These are phyloP conservation scores for Cytospora piceicola DNA, from an alignment of 2,329 filamentous ascomycete species.

Conservation along the genomic window DNA sequence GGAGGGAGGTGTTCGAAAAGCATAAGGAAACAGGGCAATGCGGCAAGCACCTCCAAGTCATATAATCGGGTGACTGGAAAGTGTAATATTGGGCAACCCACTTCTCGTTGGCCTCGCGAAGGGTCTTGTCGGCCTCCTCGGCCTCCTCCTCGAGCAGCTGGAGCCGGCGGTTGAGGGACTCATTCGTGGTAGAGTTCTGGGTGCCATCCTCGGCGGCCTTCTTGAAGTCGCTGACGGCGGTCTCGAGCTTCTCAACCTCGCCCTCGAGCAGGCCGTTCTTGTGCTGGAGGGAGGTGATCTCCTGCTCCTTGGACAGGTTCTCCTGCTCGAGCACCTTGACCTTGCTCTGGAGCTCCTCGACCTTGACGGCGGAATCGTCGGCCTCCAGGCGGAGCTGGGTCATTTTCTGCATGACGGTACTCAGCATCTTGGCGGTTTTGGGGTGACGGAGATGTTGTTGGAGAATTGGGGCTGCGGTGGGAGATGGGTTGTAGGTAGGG, in stretches of 20 bases:
- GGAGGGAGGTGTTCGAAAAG: background rate
- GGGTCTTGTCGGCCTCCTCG: constrained; percentile 92
- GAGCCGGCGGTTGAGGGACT: constrained; percentile 87
- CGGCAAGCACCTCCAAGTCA: constrained; percentile 32
- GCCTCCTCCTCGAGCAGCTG: constrained; percentile 98
- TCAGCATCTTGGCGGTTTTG: constrained; percentile 32
- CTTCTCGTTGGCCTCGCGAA: constrained; percentile 98
- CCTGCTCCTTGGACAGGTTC: constrained; percentile 95
- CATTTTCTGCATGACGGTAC: constrained; percentile 73
- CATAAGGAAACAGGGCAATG: constrained; percentile 26
- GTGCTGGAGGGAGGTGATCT: constrained; percentile 94
- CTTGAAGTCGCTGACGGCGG: constrained; percentile 83
- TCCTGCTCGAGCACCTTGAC: constrained; percentile 93
- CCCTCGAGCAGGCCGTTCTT: constrained; percentile 89
- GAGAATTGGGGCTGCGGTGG: background rate
- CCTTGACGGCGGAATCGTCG: constrained; percentile 79
- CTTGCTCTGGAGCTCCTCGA: constrained; percentile 84
- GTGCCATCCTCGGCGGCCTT: constrained; percentile 79
- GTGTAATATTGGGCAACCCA: constrained; percentile 55
- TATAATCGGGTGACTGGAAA: constrained; percentile 30
- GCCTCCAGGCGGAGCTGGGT: constrained; percentile 91
- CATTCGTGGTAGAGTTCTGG: constrained; percentile 85
- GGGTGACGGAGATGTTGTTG: background rate
- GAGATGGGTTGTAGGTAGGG: background rate
- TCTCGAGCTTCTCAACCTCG: constrained; percentile 93